Evolutionary conservation across 306 rosid species (phyloP), one percentile per base, ranked within the genome.

Genomic region (Begonia peltatifolia): DNA sequence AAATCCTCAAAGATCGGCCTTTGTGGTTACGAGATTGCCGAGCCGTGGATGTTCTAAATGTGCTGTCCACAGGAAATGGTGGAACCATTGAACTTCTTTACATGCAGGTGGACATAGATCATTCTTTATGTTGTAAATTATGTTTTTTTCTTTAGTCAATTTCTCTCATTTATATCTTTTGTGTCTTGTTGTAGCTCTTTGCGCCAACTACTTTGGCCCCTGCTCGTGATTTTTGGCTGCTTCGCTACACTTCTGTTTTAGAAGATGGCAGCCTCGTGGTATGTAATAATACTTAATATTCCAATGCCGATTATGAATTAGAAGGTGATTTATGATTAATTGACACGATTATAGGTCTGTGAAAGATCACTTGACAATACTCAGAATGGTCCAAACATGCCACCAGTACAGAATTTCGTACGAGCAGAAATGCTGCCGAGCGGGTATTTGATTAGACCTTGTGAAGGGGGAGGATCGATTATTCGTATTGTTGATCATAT

Each of bases 221-320:
- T 11, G 95, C 97, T 2, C 94, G 97, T 11, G 97, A 89, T 76
- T 89, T 82, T 35, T 89, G 95, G 95, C 82, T 87, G 9, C 66
- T 89, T 11, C 75, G 97, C 84, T 89, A 82, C 64, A 82, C 90
- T 55, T 69, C 95, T 4, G 84, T 62, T 56, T 61, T 89, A 79
- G 97, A 89, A 72, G 97, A 89, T 75, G 94, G 94, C 55, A 89
- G 97, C 76, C 83, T 89, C 60, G 97, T 85, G 97, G 97, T 89
- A 88, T 41, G 25, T 46, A 9, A 20, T 25, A 3, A 38, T 23
- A 35, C 53, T 57, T 46, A 30, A 25, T 57, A 41, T 25, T 57
- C 50, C 2, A 13, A 42, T 6, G 23, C 46, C 42, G 43, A 49
- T 41, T 41, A 14, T 42, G 30, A 46, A 58, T 11, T 6, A 58